Conservation (phyloP, 805 yeast genomes). For the Ascoidea rubescens region DNA sequence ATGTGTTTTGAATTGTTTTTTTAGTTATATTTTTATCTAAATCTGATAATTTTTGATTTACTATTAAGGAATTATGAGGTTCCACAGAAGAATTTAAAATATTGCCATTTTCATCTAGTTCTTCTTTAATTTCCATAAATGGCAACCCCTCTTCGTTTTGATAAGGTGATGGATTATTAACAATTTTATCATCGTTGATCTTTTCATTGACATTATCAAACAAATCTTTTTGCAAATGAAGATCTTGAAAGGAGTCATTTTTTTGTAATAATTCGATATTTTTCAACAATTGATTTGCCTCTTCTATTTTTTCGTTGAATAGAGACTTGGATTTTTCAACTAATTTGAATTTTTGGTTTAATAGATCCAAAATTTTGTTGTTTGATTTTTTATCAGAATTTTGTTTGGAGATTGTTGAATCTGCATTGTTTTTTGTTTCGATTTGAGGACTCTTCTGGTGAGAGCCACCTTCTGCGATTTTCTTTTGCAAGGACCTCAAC, state of each 20-base stretch:
- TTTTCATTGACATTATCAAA: background rate
- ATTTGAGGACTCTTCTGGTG: too few relatives aligned
- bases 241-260: too few relatives aligned
- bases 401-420: background rate
- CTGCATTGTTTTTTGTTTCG: background rate
- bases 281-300: background rate
- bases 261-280: too few relatives aligned
- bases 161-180: background rate
- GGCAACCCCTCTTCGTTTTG: constrained; percentile 38
- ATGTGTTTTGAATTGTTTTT: too few relatives aligned
- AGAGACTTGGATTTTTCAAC: background rate
- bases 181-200: background rate
- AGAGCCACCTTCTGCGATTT: too few relatives aligned
- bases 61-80: constrained; percentile 18
- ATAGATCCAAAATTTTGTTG: background rate
- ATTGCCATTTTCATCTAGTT: constrained; percentile 73
- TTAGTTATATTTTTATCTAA: background rate
- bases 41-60: background rate
- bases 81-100: constrained; percentile 33
- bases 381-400: background rate
- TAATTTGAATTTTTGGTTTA: too few relatives aligned
- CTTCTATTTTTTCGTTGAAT: background rate
- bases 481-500: background rate
- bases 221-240: too few relatives aligned
- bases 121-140: constrained; percentile 73